Base-by-base conservation (phyloP, 306 rosid genomes). In the Cucumis melo region DNA sequence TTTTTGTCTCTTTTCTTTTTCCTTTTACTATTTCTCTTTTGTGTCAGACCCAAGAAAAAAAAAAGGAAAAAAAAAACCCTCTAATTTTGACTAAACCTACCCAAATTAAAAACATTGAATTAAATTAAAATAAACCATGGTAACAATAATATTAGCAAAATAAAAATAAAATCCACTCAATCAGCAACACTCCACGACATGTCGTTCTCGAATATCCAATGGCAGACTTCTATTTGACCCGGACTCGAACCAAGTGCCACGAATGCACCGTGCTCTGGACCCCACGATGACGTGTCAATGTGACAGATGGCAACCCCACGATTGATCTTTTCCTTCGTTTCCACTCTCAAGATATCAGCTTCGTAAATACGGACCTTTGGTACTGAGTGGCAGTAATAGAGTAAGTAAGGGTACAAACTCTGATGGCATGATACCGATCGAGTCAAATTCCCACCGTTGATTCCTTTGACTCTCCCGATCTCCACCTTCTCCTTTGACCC, bases 351-450 rank as follows among this genome's bases (percentile, higher is more conserved):
- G 34, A 94, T 87, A 10, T 94, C 96, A 16, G 85, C 95, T 57
- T 84, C 95, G 41, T 94, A 91, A 1, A 90, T 90, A 16, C 95
- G 84, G 59, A 91, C 97, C 42, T 80, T 72, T 0, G 97, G 98
- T 3, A 90, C 96, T 1, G 91, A 87, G 88, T 94, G 98, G 55
- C 98, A 94, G 42, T 94, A 94, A 74, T 91, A 94, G 55, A 94
- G 48, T 57, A 94, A 71, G 76, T 94, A 90, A 15, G 98, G 96
- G 87, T 90, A 94, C 85, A 94, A 34, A 71, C 90, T 90, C 55
- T 90, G 98, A 72, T 94, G 97, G 81, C 98, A 94, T 0, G 98
- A 94, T 1, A 94, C 97, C 0, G 97, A 88, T 46, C 88, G 50
- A 0, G 89, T 91, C 73, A 89, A 87, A 38, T 81, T 38, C 66